phyloP scores from a whole-genome alignment of 2,329 filamentous ascomycete genomes.

The Aspergillus awamori region DNA sequence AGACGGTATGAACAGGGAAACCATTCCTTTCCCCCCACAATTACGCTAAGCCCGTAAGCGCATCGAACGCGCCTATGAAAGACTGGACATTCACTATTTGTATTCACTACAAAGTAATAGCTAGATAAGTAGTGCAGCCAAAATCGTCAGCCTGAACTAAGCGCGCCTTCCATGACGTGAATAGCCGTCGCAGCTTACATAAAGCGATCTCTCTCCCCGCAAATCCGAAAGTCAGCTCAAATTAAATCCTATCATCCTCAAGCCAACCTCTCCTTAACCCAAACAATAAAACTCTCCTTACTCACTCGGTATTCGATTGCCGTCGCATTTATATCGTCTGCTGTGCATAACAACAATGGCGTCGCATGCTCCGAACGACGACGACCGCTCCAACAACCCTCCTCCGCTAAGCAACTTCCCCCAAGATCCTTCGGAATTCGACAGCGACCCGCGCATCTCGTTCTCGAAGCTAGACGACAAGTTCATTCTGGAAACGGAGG shows the following conservation, averaged over 20 bases:
- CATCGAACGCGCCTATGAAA: neutral
- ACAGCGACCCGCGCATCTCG: conserved; percentile 77
- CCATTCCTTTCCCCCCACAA: neutral
- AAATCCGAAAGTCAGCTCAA: neutral
- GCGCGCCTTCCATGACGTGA: neutral
- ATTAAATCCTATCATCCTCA: neutral
- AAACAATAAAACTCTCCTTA: neutral
- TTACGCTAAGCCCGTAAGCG: neutral
- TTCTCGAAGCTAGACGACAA: conserved; percentile 82
- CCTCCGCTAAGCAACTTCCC: conserved; percentile 48
- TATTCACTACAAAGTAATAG: no score
- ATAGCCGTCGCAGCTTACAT: conserved; percentile 8
- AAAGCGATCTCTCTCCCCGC: conserved; percentile 2
- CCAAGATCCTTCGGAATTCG: conserved; percentile 67
- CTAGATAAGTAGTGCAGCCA: neutral
- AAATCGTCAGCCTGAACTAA: neutral
- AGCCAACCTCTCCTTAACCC: neutral
- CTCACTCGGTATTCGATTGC: neutral
- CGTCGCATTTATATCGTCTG: neutral
- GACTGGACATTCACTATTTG: neutral
- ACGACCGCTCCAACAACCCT: conserved; percentile 12
- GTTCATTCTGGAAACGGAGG: conserved; percentile 80
- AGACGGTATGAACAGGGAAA: neutral
- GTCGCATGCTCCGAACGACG: conserved; percentile 25
- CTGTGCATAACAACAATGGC: conserved; percentile 22